Percentiles rank a stretch among this genome's conserved stretches.
Evolutionary conservation across 2,329 filamentous ascomycete species (phyloP).

Genomic region (Verticillium isaacii): DNA sequence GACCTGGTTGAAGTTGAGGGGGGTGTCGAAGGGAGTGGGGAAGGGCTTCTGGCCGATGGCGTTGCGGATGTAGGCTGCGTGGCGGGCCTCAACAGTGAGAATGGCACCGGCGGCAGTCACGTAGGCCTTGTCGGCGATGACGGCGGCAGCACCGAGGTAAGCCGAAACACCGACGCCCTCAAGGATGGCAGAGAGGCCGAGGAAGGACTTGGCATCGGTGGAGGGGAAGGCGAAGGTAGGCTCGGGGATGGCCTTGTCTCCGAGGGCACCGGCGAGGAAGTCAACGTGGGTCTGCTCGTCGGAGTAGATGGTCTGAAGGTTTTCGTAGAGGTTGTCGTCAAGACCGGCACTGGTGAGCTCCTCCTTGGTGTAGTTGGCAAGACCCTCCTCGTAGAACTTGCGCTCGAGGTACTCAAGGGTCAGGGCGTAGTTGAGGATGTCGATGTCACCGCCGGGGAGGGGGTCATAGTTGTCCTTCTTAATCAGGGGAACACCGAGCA

Average conservation of each 20-base stretch:
- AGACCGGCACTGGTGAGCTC: conserved; percentile 50
- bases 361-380: conserved; percentile 48
- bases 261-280: conserved; percentile 47
- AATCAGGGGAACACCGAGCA: conserved; percentile 6
- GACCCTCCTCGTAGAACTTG: conserved; percentile 56
- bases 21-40: conserved; percentile 55
- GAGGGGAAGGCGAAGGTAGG: conserved; percentile 45
- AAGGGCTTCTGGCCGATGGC: conserved; percentile 45
- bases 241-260: conserved; percentile 36
- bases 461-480: conserved; percentile 14
- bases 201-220: conserved; percentile 51
- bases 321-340: conserved; percentile 47
- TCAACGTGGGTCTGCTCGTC: conserved; percentile 57
- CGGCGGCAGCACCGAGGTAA: conserved; percentile 57
- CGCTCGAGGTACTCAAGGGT: conserved; percentile 55
- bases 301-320: conserved; percentile 48
- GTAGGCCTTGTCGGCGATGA: conserved; percentile 52
- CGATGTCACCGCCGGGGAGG: conserved; percentile 15
- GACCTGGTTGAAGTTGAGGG: conserved; percentile 53
- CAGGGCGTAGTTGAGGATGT: conserved; percentile 42
- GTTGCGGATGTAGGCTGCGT: conserved; percentile 56
- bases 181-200: conserved; percentile 59
- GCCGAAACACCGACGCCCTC: conserved; percentile 61
- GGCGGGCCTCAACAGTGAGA: conserved; percentile 60
- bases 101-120: conserved; percentile 58